Evolutionary conservation across 1,139 yeast genomes (phyloP), one percentile per base, ranked within the genome.

Genomic region (Geotrichum histeridarum): DNA sequence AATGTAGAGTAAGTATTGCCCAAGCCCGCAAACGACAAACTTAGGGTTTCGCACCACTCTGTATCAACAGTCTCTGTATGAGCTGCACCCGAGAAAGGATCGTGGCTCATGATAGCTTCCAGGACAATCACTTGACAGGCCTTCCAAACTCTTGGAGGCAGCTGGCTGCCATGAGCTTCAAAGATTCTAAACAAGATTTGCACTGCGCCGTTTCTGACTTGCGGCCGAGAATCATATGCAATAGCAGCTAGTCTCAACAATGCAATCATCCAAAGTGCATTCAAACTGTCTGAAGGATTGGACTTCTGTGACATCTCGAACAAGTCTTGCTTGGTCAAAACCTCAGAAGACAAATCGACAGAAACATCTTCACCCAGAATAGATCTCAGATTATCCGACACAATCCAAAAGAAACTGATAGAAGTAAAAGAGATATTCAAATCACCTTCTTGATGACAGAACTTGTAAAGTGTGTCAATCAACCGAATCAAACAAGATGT

Each of bases 351-450:
- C 39, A 52, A 38, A 22, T 56, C 57, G 2, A 15, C n/a, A 4
- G 9, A 18, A n/a, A 38, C 31, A 8, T 47, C 32, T 2, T 39
- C 48, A 12, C 53, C 50, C 11, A 55, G 38, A 41, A 42, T 37
- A 22, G 68, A 67, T 56, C 78, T 81, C 48, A 87, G 72, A 54
- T 84, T 81, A 65, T 91, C 98, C 61, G 96, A 86, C 8, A 91
- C 80, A 36, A 86, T 70, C 98, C 98, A 93, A 65, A 89, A 91
- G 63, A 89, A 87, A 63, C 96, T 87, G 8, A 90, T 86, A 0
- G 96, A 83, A 53, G 95, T 87, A 66, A 91, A 90, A 0, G 96
- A 87, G 37, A 89, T 86, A 66, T 93, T 93, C 61, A 91, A 70
- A 61, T 90, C 96, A 58, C 73, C 76, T 1, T 70, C 70, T 64